Evolutionary conservation across 192 early-diverging fungal species (phyloP).

Genomic region (Backusella luteola): DNA sequence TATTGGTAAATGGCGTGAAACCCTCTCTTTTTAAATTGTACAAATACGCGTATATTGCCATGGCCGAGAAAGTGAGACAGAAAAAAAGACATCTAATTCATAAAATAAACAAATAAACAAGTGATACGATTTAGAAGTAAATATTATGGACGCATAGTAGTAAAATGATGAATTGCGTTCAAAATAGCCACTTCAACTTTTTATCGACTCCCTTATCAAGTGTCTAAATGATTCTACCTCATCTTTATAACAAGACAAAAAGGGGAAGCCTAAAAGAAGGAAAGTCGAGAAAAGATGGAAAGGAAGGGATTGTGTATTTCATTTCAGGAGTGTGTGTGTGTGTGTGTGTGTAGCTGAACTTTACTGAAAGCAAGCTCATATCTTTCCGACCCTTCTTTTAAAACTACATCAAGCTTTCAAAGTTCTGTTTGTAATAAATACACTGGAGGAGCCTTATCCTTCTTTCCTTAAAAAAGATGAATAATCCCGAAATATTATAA

Average conservation of each 20-base stretch:
- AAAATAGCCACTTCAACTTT: background rate
- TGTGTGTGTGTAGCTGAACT: too few relatives aligned
- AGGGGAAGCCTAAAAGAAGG: background rate
- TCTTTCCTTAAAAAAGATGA: background rate
- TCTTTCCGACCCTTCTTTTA: too few relatives aligned
- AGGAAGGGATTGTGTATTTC: background rate
- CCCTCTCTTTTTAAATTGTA: background rate
- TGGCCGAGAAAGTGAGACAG: background rate
- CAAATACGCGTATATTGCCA: background rate
- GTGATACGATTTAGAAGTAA: background rate
- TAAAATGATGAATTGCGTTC: background rate
- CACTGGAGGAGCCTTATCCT: too few relatives aligned
- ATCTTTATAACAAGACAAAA: background rate
- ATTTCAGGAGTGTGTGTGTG: too few relatives aligned
- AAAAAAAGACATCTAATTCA: too few relatives aligned
- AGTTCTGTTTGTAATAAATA: too few relatives aligned
- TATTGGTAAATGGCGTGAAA: background rate
- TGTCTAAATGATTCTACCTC: background rate
- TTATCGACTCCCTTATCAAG: background rate
- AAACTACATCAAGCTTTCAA: too few relatives aligned
- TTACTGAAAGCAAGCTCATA: too few relatives aligned
- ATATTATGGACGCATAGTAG: background rate
- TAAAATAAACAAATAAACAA: background rate
- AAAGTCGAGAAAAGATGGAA: background rate
- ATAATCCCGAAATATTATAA: background rate